phyloP scores from a whole-genome alignment of 2,329 filamentous ascomycete species.

The Colletotrichum tofieldiae region DNA sequence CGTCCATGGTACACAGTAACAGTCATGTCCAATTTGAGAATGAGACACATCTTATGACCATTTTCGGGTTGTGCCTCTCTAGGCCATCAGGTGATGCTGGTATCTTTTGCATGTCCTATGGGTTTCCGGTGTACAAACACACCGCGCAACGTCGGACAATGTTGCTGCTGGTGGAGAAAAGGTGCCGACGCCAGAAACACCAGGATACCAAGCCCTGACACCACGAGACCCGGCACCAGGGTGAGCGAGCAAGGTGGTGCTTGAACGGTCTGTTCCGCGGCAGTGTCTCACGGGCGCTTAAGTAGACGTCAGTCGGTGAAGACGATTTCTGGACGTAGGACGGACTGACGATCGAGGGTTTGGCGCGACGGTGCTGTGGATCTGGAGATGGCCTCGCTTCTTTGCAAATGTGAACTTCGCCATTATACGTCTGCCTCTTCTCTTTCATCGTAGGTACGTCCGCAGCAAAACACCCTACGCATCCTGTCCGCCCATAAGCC shows the following conservation, averaged over 20 bases:
- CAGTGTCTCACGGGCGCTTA: constrained; percentile 40
- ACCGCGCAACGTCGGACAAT: constrained; percentile 33
- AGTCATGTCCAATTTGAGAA: constrained; percentile 20
- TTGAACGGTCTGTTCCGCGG: constrained; percentile 26
- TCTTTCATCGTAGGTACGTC: no score
- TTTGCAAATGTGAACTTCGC: not conserved
- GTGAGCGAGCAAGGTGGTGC: constrained; percentile 30
- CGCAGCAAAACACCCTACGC: not conserved
- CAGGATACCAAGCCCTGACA: constrained; percentile 4
- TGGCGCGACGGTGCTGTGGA: not conserved
- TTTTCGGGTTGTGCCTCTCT: constrained; percentile 1
- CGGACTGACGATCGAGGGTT: not conserved
- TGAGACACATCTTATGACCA: not conserved
- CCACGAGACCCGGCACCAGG: constrained; percentile 34
- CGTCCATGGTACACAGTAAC: constrained; percentile 2
- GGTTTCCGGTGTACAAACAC: not conserved
- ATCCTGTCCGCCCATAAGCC: constrained; percentile 43
- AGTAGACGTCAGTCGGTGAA: constrained; percentile 39
- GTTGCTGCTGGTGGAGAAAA: not conserved
- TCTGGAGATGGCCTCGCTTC: not conserved
- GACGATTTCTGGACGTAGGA: not conserved
- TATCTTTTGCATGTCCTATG: not conserved
- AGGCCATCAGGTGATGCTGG: constrained; percentile 5
- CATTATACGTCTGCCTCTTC: not conserved
- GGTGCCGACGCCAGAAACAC: not conserved